These are phyloP conservation scores for Sporisorium iseilematis-ciliati DNA, from an alignment of 1,284 basidiomycete species.

Conservation along the genomic window DNA sequence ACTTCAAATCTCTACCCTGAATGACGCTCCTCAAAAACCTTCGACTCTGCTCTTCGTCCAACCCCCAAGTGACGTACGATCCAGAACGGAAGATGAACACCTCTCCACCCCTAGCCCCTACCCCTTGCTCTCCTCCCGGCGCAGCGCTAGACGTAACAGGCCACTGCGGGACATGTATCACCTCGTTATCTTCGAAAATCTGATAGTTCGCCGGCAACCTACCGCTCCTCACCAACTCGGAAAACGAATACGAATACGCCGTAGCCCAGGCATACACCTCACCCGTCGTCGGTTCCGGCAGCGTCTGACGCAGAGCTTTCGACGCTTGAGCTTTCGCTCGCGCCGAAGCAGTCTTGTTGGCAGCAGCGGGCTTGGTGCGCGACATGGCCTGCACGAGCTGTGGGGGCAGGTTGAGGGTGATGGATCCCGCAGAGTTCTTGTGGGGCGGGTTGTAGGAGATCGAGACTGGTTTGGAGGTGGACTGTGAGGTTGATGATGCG, in stretches of 20 bases:
- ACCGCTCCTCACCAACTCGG: slow-evolving; percentile 49
- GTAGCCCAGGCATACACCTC: slow-evolving; percentile 65
- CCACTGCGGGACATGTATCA: slow-evolving; percentile 66
- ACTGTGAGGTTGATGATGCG: slow-evolving; percentile 1
- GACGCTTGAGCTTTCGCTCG: slow-evolving; percentile 47
- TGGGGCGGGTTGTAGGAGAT: slow-evolving; percentile 43
- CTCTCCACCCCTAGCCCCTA: slow-evolving; percentile 63
- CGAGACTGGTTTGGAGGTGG: slow-evolving; percentile 38
- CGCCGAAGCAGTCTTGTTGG: slow-evolving; percentile 45
- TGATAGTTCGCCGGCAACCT: slow-evolving; percentile 55
- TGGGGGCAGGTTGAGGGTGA: slow-evolving; percentile 50
- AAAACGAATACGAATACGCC: slow-evolving; percentile 62
- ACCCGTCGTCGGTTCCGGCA: slow-evolving; percentile 45
- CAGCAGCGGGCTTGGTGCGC: slow-evolving; percentile 24
- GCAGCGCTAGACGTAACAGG: slow-evolving; percentile 25
- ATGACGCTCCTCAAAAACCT: slow-evolving; percentile 59
- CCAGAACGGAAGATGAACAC: slow-evolving; percentile 66
- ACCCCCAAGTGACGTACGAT: slow-evolving; percentile 67
- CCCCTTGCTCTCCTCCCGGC: not conserved
- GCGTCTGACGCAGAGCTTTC: slow-evolving; percentile 44
- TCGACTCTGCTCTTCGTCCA: slow-evolving; percentile 55
- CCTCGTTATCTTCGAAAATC: slow-evolving; percentile 65
- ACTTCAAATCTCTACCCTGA: slow-evolving; percentile 40
- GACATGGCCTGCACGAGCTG: slow-evolving; percentile 48
- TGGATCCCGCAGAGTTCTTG: slow-evolving; percentile 38